Conservation (phyloP, 75 land plant genomes). For the Selaginella tamariscina region DNA sequence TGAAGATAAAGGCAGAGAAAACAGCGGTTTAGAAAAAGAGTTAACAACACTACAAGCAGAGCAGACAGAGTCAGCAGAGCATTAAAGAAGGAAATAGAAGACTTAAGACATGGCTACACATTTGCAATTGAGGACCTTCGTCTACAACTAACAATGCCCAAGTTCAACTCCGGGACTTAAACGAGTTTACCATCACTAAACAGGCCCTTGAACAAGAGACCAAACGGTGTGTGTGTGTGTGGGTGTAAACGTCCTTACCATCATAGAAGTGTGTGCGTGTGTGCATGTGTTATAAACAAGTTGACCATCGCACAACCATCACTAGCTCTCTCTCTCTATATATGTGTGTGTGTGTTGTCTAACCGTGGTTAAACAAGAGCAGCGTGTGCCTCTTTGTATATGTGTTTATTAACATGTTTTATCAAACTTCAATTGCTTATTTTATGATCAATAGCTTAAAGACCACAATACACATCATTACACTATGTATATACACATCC, state of each 20-base stretch:
- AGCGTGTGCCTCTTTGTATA: background rate
- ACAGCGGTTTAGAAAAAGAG: slow-evolving; percentile 6
- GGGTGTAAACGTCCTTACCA: too few species aligned
- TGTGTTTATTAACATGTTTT: too few species aligned
- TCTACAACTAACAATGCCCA: slow-evolving; percentile 25
- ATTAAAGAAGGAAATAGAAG: slow-evolving; percentile 16
- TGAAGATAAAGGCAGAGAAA: background rate
- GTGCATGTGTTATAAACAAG: too few species aligned
- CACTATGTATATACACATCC: background rate
- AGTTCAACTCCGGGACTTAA: slow-evolving; percentile 20
- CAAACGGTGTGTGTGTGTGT: too few species aligned
- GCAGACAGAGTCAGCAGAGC: slow-evolving; percentile 8
- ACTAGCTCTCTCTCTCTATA: too few species aligned
- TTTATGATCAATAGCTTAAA: too few species aligned
- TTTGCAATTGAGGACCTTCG: slow-evolving; percentile 17
- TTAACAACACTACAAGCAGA: slow-evolving; percentile 15
- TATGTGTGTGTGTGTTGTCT: too few species aligned
- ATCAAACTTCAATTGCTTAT: background rate
- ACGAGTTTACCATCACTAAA: slow-evolving; percentile 22
- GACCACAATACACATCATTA: too few species aligned
- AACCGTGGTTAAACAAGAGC: too few species aligned
- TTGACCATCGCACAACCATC: too few species aligned
- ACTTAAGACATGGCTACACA: slow-evolving; percentile 9
- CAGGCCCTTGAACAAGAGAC: slow-evolving; percentile 20
- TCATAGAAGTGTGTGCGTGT: too few species aligned